Base-by-base conservation (phyloP, 371 early-diverging fungal genomes). In the Entomophthora muscae region DNA sequence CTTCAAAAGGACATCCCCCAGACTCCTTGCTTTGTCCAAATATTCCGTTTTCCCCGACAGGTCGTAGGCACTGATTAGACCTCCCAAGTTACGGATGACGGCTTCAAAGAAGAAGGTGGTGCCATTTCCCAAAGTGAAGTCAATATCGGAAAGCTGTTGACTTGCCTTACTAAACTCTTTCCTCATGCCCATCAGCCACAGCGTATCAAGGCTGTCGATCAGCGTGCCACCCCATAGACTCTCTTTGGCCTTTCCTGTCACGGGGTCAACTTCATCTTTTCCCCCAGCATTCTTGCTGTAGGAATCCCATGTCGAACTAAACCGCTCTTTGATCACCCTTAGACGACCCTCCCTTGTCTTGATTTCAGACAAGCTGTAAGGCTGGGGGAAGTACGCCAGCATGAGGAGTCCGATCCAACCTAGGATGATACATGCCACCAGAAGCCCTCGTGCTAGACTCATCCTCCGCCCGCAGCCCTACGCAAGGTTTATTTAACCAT, bases 191-290 rank as follows among this genome's bases (percentile, higher is more conserved):
- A 93, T 86, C 26, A 95, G 72, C 28, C 74, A 71, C 59, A 90
- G 69, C 0, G 93, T 91, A 65, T 88, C 89, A 22, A 95, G 75
- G 23, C 86, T 66, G 68, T 95, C 95, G n/a, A 93, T 73, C 69
- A 90, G 71, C 0, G 89, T 90, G 1, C 77, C 80, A 67, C 84
- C 68, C 85, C 83, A 80, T 66, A 77, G 88, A 10, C 53, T 13
- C 7, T 21, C 28, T 3, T 17, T 33, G 53, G 64, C 59, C n/a
- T 57, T 67, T 57, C 76, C 76, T 0, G 65, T 57, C 17, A 79
- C 54, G 3, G 80, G 79, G 1, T 52, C 60, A 23, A 82, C 63
- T 66, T 82, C 82, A 57, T 79, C 81, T 51, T 76, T 74, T 1
- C 77, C 77, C 66, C 75, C 66, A 1, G 80, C 79, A 52, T 79